Evolutionary conservation across 2,329 filamentous ascomycete species (phyloP).

Genomic region (Simplicillium sp.): DNA sequence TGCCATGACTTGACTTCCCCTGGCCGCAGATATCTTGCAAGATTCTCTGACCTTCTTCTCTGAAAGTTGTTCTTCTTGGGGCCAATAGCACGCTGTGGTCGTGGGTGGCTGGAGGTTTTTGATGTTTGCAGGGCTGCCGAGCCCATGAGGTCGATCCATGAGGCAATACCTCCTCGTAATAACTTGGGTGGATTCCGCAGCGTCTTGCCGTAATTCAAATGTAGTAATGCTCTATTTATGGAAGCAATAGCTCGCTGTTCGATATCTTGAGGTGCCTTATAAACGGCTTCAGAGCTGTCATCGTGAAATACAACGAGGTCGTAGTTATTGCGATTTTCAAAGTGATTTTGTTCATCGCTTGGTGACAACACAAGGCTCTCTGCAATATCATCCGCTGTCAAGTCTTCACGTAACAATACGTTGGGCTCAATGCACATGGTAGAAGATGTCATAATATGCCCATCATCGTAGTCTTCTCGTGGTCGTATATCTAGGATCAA

Average conservation of each 20-base stretch:
- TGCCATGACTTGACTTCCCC: slow-evolving; percentile 79
- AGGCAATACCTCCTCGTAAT: slow-evolving; percentile 71
- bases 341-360: slow-evolving; percentile 64
- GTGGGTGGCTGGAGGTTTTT: slow-evolving; percentile 4
- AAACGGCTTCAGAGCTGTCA: slow-evolving; percentile 49
- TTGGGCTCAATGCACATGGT: slow-evolving; percentile 85
- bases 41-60: slow-evolving; percentile 32
- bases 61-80: slow-evolving; percentile 24
- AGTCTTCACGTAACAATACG: slow-evolving; percentile 58
- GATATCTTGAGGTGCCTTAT: slow-evolving; percentile 19
- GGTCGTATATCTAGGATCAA: slow-evolving; percentile 79
- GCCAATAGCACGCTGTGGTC: background rate
- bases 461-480: slow-evolving; percentile 73
- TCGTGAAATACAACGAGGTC: slow-evolving; percentile 92
- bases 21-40: slow-evolving; percentile 60
- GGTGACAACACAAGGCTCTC: slow-evolving; percentile 65
- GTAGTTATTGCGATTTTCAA: slow-evolving; percentile 63
- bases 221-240: slow-evolving; percentile 68
- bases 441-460: slow-evolving; percentile 75
- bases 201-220: slow-evolving; percentile 74
- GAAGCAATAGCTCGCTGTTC: slow-evolving; percentile 53
- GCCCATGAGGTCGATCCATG: slow-evolving; percentile 81
- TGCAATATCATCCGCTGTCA: slow-evolving; percentile 50
- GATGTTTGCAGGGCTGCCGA: slow-evolving; percentile 46
- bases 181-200: slow-evolving; percentile 67